Base-by-base conservation (phyloP, 305 asterid genomes). In the Solanum hybrid region DNA sequence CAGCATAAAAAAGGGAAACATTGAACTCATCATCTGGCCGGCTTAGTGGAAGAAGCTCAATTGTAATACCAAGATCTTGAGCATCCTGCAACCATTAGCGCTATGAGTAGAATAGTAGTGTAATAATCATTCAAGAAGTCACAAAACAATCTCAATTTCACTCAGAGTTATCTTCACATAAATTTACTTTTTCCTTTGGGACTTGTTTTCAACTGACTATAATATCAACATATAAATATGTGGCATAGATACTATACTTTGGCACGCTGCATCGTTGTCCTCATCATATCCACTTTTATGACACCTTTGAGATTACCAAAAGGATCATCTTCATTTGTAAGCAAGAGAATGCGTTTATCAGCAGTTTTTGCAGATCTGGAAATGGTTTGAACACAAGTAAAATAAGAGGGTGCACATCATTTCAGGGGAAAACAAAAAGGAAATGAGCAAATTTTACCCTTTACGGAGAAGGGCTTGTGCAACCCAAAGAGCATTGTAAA, bases 241-340 rank as follows among this genome's bases (percentile, higher is more conserved):
- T 64, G 31, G 46, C 87, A 82, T 87, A 37, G 81, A 64, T 87
- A 86, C 33, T 61, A 89, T 95, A 97, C 99, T 93, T 95, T 96
- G 92, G 98, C 99, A 90, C 99, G 94, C 92, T 97, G 99, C 90
- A 96, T 89, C 87, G 99, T 97, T 86, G 98, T 97, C 92, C 98
- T 94, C 94, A 94, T 94, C 99, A 97, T 95, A 92, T 97, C 99
- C 94, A 94, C 93, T 94, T 96, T 97, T 64, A 93, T 94, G 89
- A 94, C 95, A 92, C 99, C 99, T 89, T 92, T 97, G 90, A 96
- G 89, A 92, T 89, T 93, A 89, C 98, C 97, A 89, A 97, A 97
- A 89, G 99, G 99, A 94, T 97, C 98, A 93, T 97, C 99, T 92
- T 95, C 99, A 94, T 97, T 97, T 64, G 99, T 95, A 87, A 97